phyloP scores from a whole-genome alignment of 2,329 filamentous ascomycete species.

The Botrytis cinerea region DNA sequence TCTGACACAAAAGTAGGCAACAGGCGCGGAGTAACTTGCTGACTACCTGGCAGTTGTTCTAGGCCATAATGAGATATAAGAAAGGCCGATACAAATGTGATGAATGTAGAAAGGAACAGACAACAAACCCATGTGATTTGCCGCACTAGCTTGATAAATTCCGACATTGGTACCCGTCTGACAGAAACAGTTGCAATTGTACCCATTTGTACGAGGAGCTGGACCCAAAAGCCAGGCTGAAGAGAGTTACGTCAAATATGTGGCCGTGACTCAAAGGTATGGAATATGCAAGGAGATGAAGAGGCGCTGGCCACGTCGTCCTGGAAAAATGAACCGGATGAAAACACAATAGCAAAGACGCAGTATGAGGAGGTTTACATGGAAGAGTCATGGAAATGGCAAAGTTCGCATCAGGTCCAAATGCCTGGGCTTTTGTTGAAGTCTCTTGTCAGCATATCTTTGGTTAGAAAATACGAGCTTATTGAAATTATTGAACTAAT shows the following conservation, averaged over 20 bases:
- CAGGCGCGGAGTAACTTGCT: constrained; percentile 9
- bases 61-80: background rate
- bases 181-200: background rate
- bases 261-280: background rate
- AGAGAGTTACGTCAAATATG: constrained; percentile 9
- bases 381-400: background rate
- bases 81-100: background rate
- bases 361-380: background rate
- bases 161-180: background rate
- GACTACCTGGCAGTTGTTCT: background rate
- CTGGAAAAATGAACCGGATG: background rate
- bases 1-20: constrained; percentile 8
- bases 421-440: background rate
- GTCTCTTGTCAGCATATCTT: constrained; percentile 13
- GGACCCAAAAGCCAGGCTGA: constrained; percentile 1
- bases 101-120: background rate
- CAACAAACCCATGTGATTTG: constrained; percentile 3
- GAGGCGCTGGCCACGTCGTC: constrained; percentile 21
- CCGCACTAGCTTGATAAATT: background rate
- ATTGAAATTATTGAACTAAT: background rate
- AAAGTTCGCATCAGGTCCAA: constrained; percentile 1
- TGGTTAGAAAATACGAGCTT: constrained; percentile 14
- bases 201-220: background rate
- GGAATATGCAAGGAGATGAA: constrained; percentile 13
- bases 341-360: background rate